Percentiles rank a stretch among this genome's conserved stretches.
phyloP scores from a whole-genome alignment of 139 green algal species.

The Coelastrella sp. region DNA sequence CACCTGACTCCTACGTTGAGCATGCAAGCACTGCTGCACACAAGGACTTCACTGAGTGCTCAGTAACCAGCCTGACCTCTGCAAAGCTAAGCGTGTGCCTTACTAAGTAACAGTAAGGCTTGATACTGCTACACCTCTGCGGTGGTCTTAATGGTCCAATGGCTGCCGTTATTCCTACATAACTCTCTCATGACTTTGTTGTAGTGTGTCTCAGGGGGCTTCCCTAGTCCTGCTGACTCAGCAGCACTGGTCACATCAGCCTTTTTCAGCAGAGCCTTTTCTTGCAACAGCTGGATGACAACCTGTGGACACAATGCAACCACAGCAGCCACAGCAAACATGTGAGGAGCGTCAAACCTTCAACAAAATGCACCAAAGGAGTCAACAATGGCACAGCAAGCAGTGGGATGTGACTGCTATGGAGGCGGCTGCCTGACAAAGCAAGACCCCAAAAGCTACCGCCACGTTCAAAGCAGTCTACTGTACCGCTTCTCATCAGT shows the following conservation, averaged over 20 bases:
- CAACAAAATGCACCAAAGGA: too few relatives aligned
- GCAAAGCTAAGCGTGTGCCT: too few relatives aligned
- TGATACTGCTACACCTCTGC: conserved; percentile 19
- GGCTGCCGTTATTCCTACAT: conserved; percentile 42
- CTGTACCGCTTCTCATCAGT: neutral
- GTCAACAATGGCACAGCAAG: too few relatives aligned
- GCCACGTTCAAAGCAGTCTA: neutral
- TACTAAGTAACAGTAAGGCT: too few relatives aligned
- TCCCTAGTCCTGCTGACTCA: neutral
- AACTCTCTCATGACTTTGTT: conserved; percentile 38
- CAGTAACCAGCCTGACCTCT: too few relatives aligned
- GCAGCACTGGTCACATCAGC: conserved; percentile 26
- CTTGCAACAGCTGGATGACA: conserved; percentile 29
- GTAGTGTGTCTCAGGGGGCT: conserved; percentile 22
- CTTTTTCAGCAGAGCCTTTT: conserved; percentile 43
- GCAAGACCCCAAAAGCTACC: too few relatives aligned
- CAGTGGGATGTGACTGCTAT: too few relatives aligned
- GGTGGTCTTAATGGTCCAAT: conserved; percentile 28
- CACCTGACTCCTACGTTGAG: too few relatives aligned
- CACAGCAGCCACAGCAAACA: neutral
- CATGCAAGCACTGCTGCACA: too few relatives aligned
- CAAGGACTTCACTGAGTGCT: neutral
- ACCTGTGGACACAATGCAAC: neutral
- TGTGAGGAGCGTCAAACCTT: too few relatives aligned
- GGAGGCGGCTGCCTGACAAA: too few relatives aligned